Evolutionary conservation across 768 basidiomycete species (phyloP), one percentile per base, ranked within the genome.

Genomic region (Boletus fagicola): DNA sequence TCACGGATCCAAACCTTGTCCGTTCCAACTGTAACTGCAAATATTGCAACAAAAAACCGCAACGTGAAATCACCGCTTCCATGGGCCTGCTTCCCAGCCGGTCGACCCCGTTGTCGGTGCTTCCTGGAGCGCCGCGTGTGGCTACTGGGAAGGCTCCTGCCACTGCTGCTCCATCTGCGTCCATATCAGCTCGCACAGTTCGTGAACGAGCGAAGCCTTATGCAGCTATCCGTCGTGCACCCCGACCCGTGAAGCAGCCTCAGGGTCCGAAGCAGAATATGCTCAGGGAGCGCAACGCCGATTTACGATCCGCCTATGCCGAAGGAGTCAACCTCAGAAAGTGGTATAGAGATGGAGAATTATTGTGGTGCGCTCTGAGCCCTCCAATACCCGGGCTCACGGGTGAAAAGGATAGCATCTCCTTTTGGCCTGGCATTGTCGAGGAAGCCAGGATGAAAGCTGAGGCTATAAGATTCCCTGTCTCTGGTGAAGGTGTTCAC

Each of bases 371-470:
- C 53, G 77, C 78, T 11, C 72, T 92, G 33, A 69, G 76, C 39
- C 68, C 74, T 10, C 76, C 84, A 0, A 85, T 90, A 39, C 61
- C 67, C 3, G 77, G 78, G 1, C 66, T 74, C 1, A 65, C 69
- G 4, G 69, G 68, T 1, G 68, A 73, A 18, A 75, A 74, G 18
- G 75, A 79, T 49, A 64, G 63, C n/a, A 87, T 93, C 60, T 65
- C 71, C 26, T 86, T 83, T 64, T 93, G 91, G 91, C 90, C 90
- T 1, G 88, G 81, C 1, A 64, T 91, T 22, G 79, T 92, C 9
- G 79, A 85, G 18, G 82, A 86, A 55, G 68, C 78, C 16, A 78
- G 75, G 54, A 67, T 87, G 51, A 83, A 79, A 65, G 74, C 77
- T 3, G 71, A 75, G 42, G 68, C 81, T 28, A 61, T 77, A 1